Evolutionary conservation across 2,329 filamentous ascomycete species (phyloP).

Genomic region (Colletotrichum lentis): DNA sequence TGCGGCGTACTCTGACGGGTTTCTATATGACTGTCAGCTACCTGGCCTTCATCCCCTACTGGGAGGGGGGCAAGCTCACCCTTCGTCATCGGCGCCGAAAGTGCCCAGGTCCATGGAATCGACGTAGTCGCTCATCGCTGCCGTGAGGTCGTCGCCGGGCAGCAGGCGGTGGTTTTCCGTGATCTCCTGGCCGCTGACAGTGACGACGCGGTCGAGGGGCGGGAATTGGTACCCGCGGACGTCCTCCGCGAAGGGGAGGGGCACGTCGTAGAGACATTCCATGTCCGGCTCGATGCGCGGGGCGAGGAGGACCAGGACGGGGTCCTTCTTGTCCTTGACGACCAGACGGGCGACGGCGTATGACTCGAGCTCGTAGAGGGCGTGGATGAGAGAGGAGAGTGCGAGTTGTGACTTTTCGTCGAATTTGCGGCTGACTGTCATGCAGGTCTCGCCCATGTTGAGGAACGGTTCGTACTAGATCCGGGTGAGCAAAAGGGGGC

Average conservation of each 20-base stretch:
- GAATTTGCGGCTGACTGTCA: constrained; percentile 78
- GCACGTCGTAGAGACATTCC: constrained; percentile 88
- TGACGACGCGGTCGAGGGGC: constrained; percentile 85
- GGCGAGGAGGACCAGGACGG: constrained; percentile 78
- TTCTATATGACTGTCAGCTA: constrained; percentile 44
- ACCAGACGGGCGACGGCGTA: constrained; percentile 90
- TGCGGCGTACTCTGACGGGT: constrained; percentile 71
- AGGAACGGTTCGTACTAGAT: constrained; percentile 81
- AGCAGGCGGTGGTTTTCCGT: constrained; percentile 80
- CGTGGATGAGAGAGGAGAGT: constrained; percentile 88
- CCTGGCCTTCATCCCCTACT: too few relatives aligned
- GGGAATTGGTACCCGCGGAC: constrained; percentile 90
- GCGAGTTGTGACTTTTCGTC: constrained; percentile 86
- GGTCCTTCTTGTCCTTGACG: constrained; percentile 81
- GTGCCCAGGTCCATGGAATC: constrained; percentile 88
- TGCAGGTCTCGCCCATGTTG: constrained; percentile 80
- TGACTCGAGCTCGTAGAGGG: constrained; percentile 82
- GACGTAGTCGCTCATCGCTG: constrained; percentile 90
- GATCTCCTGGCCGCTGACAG: constrained; percentile 81
- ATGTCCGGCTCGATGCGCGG: constrained; percentile 80
- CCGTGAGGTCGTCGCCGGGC: constrained; percentile 75
- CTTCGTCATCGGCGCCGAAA: constrained; percentile 77
- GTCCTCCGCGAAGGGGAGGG: constrained; percentile 93
- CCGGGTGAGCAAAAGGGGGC: constrained; percentile 46
- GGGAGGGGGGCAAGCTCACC: constrained; percentile 58